Evolutionary conservation across 192 early-diverging fungal genomes (phyloP), one percentile per base, ranked within the genome.

Genomic region (Coemansia sp.): DNA sequence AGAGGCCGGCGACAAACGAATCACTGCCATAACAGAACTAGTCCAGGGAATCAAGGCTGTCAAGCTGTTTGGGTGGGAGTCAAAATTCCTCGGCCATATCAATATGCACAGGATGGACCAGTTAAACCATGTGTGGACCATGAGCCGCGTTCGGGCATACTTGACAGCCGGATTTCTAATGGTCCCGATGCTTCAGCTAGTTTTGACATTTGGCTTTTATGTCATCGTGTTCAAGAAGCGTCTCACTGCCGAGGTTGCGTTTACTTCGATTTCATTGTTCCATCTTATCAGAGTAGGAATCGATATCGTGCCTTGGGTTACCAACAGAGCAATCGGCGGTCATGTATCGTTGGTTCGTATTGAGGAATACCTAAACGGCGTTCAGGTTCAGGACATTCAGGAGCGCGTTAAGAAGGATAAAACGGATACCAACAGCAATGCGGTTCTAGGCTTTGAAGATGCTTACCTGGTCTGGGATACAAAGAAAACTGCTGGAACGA

Each of bases 1-100:
- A 51, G 42, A 11, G 31, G 31, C 36, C 33, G 77, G 81, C 36
- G 93, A 95, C 67, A 85, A 87, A 48, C 82, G 93, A 14, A 73
- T 95, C 28, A 83, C 85, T 32, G 70, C 83, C 31, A 87, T 91
- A 36, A 94, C 90, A 55, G 93, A 96, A 72, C 77, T 91, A 25
- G 68, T 94, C 16, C 84, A 91, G 72, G 93, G 91, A 42, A 95
- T 97, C 48, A 85, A 93, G 28, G 89, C 94, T 42, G 87, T 96
- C 56, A 96, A 96, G 64, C 85, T 95, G 66, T 90, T 89, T 76
- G 88, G 86, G 17, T 92, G 90, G 90, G 90, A 90, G 67, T 51
- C 75, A 10, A 78, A 80, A 40, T 92, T 96, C 67, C 68, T 86
- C 48, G 72, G 84, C 28, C 84, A 86, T 49, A 76, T 95, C n/a